Base-by-base conservation (phyloP, 768 basidiomycete species). In the Lactarius tabidus region DNA sequence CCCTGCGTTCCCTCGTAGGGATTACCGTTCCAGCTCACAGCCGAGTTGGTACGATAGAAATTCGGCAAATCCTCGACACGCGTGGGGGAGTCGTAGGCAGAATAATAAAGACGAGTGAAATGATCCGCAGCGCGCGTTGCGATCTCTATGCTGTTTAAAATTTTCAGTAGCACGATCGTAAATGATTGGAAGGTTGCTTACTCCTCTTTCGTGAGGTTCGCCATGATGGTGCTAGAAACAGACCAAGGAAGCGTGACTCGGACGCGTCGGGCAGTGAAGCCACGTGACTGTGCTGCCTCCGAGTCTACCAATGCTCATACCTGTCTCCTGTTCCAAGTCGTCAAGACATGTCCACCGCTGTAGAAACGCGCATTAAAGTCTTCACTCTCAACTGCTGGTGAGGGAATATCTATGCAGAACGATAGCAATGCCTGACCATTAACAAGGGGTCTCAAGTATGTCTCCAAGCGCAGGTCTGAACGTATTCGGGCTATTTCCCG, bases 1-100 rank as follows among this genome's bases (percentile, higher is more conserved):
- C 88, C 90, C 26, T 87, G 88, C 7, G 79, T 74, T 4, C 92
- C 92, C 68, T 88, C 85, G 64, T 86, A 86, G 4, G 90, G 88
- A 63, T 84, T 90, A 17, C 92, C 92, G 69, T 94, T 94, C 92
- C 92, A 94, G 54, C 87, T 86, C 70, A 93, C 73, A 2, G 89
- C 87, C 5, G 92, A 93, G 3, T 80, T 79, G 18, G 85, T 75
- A 15, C 93, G 87, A 72, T 94, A 94, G 74, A 93, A 91, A 71
- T 89, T 86, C 58, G 90, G 89, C 12, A 94, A 76, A 72, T 91
- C 89, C 59, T 85, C 83, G 28, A 85, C 81, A 48, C 91, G 87
- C n/a, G 86, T 85, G 60, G 84, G 75, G 4, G 91, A 90, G 77
- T 94, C 91, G 76, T 93, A 93, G 0, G 90, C 84, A 45, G 84